Conservation (phyloP, 2,329 filamentous ascomycete genomes). For the Eutypella sp. region DNA sequence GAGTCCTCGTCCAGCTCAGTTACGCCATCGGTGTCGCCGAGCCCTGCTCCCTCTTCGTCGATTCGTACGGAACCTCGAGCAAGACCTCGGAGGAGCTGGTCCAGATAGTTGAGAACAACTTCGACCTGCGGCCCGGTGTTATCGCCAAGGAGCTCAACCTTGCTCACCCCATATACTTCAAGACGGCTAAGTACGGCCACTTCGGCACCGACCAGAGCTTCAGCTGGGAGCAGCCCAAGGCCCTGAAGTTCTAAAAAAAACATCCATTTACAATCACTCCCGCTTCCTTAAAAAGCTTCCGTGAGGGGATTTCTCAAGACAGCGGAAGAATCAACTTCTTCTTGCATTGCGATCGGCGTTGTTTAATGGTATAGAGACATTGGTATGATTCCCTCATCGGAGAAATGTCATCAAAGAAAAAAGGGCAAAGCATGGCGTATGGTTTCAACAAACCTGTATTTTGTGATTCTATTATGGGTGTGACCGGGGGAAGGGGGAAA, state of each 20-base stretch:
- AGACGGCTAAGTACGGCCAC: slow-evolving; percentile 99
- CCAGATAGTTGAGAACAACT: slow-evolving; percentile 91
- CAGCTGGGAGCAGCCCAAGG: slow-evolving; percentile 97
- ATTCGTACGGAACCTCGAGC: slow-evolving; percentile 91
- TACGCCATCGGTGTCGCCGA: slow-evolving; percentile 99
- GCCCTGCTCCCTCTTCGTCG: slow-evolving; percentile 96
- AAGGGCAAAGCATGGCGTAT: slow-evolving; percentile 33
- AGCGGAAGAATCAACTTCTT: slow-evolving; percentile 36
- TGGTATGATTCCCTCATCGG: slow-evolving; percentile 31
- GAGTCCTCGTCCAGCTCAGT: slow-evolving; percentile 93
- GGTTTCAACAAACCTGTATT: slow-evolving; percentile 33
- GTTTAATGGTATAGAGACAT: slow-evolving; percentile 29
- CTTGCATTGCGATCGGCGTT: slow-evolving; percentile 34
- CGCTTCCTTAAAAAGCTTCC: too few species aligned
- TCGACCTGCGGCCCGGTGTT: slow-evolving; percentile 95
- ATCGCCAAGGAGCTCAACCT: slow-evolving; percentile 97
- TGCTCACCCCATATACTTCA: slow-evolving; percentile 92
- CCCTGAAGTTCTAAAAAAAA: slow-evolving; percentile 73
- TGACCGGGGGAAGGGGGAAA: too few species aligned
- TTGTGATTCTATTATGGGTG: neutral
- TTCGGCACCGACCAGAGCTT: slow-evolving; percentile 96
- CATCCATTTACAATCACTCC: slow-evolving; percentile 9
- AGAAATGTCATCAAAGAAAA: slow-evolving; percentile 29
- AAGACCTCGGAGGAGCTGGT: slow-evolving; percentile 91
- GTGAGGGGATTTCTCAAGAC: slow-evolving; percentile 21